Evolutionary conservation across 2,329 filamentous ascomycete genomes (phyloP).

Genomic region (Alternaria sp.): DNA sequence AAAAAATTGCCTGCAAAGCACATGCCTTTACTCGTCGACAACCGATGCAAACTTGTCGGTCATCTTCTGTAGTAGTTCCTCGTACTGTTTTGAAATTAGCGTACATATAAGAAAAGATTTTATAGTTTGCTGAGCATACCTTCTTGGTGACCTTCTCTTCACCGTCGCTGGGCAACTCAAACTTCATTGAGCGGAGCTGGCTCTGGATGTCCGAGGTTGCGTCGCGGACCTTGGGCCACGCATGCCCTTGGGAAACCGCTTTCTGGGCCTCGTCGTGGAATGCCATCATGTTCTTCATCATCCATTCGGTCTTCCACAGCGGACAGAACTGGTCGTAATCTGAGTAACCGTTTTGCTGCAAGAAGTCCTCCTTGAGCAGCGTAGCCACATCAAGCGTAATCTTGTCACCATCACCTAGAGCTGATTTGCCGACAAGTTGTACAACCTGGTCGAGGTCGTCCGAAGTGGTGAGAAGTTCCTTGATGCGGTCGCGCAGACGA

Average conservation of each 20-base stretch:
- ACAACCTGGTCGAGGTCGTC: slow-evolving; percentile 99
- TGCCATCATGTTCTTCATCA: slow-evolving; percentile 99
- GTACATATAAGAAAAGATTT: background rate
- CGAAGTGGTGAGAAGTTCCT: slow-evolving; percentile 90
- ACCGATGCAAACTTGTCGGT: slow-evolving; percentile 97
- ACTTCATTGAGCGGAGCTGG: slow-evolving; percentile 91
- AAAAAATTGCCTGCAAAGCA: slow-evolving; percentile 55
- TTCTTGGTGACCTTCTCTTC: slow-evolving; percentile 84
- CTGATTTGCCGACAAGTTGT: slow-evolving; percentile 96
- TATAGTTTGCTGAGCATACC: slow-evolving; percentile 60
- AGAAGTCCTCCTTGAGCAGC: slow-evolving; percentile 96
- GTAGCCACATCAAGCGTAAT: slow-evolving; percentile 93
- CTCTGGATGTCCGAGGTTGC: slow-evolving; percentile 86
- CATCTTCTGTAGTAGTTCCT: slow-evolving; percentile 89
- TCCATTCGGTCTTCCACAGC: slow-evolving; percentile 99
- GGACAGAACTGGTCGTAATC: slow-evolving; percentile 99
- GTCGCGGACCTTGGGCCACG: slow-evolving; percentile 92
- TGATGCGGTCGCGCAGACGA: slow-evolving; percentile 88
- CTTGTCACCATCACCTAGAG: slow-evolving; percentile 95
- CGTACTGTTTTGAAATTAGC: slow-evolving; percentile 72
- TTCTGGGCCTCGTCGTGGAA: slow-evolving; percentile 99
- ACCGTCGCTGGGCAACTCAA: slow-evolving; percentile 88
- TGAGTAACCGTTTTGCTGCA: slow-evolving; percentile 99
- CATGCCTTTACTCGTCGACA: slow-evolving; percentile 78
- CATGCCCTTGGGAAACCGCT: slow-evolving; percentile 87